Conservation (phyloP, 1,139 yeast species). For the Pichia sp. region DNA sequence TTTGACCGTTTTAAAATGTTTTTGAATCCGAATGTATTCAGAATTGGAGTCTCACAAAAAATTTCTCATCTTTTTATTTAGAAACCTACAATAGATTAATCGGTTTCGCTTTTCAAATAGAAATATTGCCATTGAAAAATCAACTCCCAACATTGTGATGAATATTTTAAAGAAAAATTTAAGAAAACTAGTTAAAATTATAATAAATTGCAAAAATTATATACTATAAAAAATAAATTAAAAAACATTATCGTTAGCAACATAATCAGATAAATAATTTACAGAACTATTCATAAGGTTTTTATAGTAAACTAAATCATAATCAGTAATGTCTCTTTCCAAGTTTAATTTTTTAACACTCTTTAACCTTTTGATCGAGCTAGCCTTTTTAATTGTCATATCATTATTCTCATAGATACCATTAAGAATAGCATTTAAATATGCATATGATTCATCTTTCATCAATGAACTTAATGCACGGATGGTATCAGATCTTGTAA, state of each 20-base stretch:
- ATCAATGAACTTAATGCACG: slow-evolving; percentile 11
- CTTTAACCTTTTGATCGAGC: neutral
- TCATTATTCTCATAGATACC: slow-evolving; percentile 15
- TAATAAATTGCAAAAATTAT: neutral
- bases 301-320: slow-evolving; percentile 21
- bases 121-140: no score
- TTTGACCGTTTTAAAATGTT: no score
- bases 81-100: no score
- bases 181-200: neutral
- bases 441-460: slow-evolving; percentile 27
- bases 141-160: neutral
- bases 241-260: neutral
- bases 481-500: slow-evolving; percentile 1
- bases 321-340: slow-evolving; percentile 15
- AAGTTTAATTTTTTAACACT: neutral
- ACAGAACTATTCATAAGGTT: slow-evolving; percentile 24
- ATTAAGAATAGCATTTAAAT: slow-evolving; percentile 24
- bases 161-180: no score
- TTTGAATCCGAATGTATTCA: no score
- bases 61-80: no score
- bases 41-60: no score
- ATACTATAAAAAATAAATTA: neutral
- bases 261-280: slow-evolving; percentile 14
- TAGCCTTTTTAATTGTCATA: neutral
- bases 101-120: no score